These are phyloP conservation scores for Boletus vermiculosoides DNA, from an alignment of 768 basidiomycete genomes.

Conservation along the genomic window DNA sequence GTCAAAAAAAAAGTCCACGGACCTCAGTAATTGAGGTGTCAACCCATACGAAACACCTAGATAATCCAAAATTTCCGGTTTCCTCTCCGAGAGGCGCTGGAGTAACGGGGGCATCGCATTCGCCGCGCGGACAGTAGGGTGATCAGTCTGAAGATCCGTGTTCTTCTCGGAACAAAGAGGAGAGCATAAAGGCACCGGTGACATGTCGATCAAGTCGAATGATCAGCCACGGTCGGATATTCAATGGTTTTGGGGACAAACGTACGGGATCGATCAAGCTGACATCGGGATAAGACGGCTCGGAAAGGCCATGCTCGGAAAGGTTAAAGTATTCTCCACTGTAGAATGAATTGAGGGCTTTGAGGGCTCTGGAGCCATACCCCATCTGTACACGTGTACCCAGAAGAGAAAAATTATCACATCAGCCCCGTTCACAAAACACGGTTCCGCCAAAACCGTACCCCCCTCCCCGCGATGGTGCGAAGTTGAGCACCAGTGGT, in stretches of 20 bases:
- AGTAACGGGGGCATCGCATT: slow-evolving; percentile 89
- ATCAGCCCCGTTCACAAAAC: slow-evolving; percentile 3
- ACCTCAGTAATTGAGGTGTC: slow-evolving; percentile 81
- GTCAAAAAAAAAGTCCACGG: slow-evolving; percentile 11
- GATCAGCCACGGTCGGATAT: neutral
- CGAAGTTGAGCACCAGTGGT: neutral
- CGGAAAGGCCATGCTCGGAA: slow-evolving; percentile 55
- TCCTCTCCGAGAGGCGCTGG: slow-evolving; percentile 84
- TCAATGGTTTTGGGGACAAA: neutral
- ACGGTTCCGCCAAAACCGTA: neutral
- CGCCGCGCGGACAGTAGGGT: slow-evolving; percentile 66
- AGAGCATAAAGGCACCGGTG: neutral
- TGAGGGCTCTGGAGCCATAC: slow-evolving; percentile 86
- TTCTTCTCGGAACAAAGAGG: slow-evolving; percentile 31
- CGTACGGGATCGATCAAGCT: slow-evolving; percentile 48
- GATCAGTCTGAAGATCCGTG: slow-evolving; percentile 71
- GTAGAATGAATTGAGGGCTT: slow-evolving; percentile 87
- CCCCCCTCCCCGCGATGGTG: neutral
- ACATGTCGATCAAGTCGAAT: neutral
- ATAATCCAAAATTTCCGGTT: slow-evolving; percentile 89
- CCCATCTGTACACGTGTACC: slow-evolving; percentile 68
- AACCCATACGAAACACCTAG: slow-evolving; percentile 96
- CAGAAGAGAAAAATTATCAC: neutral
- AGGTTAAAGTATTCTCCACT: slow-evolving; percentile 89
- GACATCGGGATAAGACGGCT: slow-evolving; percentile 61